Evolutionary conservation across 2,329 filamentous ascomycete genomes (phyloP), one percentile per base, ranked within the genome.

Genomic region (Fusarium bulbicola): DNA sequence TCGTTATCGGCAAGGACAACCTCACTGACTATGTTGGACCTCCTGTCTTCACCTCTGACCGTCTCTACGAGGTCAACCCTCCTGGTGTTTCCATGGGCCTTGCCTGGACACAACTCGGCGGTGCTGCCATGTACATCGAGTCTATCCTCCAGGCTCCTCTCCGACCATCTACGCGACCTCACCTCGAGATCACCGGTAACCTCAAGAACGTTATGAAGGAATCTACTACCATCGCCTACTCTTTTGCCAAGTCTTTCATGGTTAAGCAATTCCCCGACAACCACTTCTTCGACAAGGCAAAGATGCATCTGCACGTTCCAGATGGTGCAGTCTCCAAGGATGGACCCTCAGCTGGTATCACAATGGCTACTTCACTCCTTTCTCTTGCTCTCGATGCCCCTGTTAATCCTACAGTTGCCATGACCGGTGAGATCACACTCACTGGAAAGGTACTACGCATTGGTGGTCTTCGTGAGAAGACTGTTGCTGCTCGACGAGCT

Each of bases 161-260:
- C 53, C 90, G 90, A 16, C 87, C 91, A 34, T 88, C 88, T 65
- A 95, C 93, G 32, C 89, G 92, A 24, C 92, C 95, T 12, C 90
- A 92, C 24, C 86, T 99, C 47, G 94, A 97, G 79, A 95, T 95
- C 68, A 99, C 96, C 0, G 96, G 96, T 66, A 98, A 98, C 80
- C 88, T 99, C 54, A 96, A 97, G 85, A 90, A 90, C 21, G 96
- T 99, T 43, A 99, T 99, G 97, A 98, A 98, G 84, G 96, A 99
- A 84, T 98, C 95, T 5, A 96, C 95, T 0, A 87, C 91, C 6
- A 98, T 99, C 74, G 97, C 96, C 52, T 98, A 99, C 85, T 97
- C 94, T 1, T 99, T 97, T 79, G 92, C 94, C 78, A 98, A 98
- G 85, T 92, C 94, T 2, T 87, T 95, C 67, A 91, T 98, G 88